Conservation (phyloP, 148 eudicot species). For the Vaccinium macrocarpon region DNA sequence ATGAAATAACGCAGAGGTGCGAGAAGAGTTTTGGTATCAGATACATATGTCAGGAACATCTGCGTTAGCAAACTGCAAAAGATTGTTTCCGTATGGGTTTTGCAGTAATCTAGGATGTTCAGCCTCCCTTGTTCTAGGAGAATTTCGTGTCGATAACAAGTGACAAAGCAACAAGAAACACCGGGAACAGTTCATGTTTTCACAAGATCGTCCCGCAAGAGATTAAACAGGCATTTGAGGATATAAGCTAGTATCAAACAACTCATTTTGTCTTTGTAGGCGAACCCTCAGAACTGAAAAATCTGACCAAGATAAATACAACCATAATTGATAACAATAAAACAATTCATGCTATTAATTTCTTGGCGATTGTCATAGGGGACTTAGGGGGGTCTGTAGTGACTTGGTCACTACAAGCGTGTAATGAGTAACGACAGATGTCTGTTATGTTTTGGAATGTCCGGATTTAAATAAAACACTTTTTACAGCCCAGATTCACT, state of each 20-base stretch:
- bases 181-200: background rate
- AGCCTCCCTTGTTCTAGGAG: background rate
- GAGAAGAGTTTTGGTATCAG: background rate
- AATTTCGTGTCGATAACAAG: background rate
- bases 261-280: background rate
- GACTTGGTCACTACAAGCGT: too few relatives aligned
- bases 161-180: background rate
- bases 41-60: background rate
- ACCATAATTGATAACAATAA: too few relatives aligned
- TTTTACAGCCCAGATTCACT: too few relatives aligned
- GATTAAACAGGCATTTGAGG: background rate
- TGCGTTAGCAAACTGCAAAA: background rate
- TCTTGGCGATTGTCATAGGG: background rate
- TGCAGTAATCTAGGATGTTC: background rate
- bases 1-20: background rate
- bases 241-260: background rate
- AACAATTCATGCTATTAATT: background rate
- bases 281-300: background rate
- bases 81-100: background rate
- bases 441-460: too few relatives aligned
- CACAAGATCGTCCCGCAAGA: background rate
- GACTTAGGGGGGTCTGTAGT: too few relatives aligned
- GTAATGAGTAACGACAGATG: too few relatives aligned
- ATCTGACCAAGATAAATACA: background rate
- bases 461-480: too few relatives aligned